Base-by-base conservation (phyloP, 2,329 filamentous ascomycete species). In the Ophiosphaerella korrae region DNA sequence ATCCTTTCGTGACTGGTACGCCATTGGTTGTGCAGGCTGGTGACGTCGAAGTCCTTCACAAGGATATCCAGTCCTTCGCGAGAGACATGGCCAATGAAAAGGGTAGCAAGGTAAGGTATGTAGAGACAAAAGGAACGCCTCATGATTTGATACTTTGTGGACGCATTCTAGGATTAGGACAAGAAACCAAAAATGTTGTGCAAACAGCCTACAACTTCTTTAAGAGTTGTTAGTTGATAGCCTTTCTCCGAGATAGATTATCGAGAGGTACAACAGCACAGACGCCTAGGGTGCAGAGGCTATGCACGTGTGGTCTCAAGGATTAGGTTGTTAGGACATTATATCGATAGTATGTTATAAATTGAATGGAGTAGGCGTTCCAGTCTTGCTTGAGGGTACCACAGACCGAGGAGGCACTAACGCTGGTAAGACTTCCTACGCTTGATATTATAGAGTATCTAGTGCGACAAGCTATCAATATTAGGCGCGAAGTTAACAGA, bases 401-500 rank as follows among this genome's bases (percentile, higher is more conserved):
- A 23, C 38, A 12, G 21, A 9, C 21, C 7, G 18, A 39, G 6
- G 13, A 29, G 16, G 4, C 5, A 9, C 21, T 33, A n/a, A 11
- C 12, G 13, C 11, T 29, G 11, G 6, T 3, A 29, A 7, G 8
- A 11, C 2, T 39, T 23, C 24, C 37, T n/a, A 39, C 37, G 18
- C 26, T 39, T 14, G 32, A 42, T 16, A 18, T 48, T 18, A 7
- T 48, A 9, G 38, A 36, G 21, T 37, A 37, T 11, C 33, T 48
- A 16, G 33, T 48, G 18, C 23, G 23, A 26, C 45, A 48, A 48
- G 45, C 45, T 7, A 42, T 48, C 33, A 48, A 23, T 21, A 5
- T 48, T 6, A 42, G 23, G 6, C 36, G 32, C n/a, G 18, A 37
- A 9, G 6, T 9, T 9, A n/a, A 47, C n/a, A 36, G 41, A 18